phyloP scores from a whole-genome alignment of 805 yeast species.

The Suhomyces pyralidae region DNA sequence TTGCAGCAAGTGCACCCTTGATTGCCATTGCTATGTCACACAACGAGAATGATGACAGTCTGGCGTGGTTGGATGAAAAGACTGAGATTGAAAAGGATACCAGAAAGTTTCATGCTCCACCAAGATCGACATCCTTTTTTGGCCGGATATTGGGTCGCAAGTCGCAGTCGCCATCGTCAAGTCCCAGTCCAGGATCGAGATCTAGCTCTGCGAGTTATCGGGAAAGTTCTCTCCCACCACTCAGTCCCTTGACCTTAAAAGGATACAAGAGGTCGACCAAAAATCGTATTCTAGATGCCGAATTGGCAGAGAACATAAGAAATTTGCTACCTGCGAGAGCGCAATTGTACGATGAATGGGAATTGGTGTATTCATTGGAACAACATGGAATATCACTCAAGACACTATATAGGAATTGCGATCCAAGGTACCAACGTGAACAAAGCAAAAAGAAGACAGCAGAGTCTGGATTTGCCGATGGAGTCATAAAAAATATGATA shows the following conservation, averaged over 20 bases:
- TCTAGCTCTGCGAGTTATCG: not conserved
- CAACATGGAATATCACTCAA: conserved; percentile 87
- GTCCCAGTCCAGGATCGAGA: not conserved
- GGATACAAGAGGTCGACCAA: conserved; percentile 64
- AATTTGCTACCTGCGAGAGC: conserved; percentile 71
- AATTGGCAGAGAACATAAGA: conserved; percentile 73
- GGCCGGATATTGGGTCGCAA: conserved; percentile 9
- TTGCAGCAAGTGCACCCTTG: not conserved
- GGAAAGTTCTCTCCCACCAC: conserved; percentile 34
- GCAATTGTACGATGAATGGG: conserved; percentile 78
- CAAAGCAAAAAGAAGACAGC: conserved; percentile 14
- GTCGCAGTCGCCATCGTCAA: conserved; percentile 1
- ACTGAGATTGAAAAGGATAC: not conserved
- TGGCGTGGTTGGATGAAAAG: not conserved
- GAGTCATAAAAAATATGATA: conserved; percentile 28
- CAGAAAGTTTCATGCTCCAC: not conserved
- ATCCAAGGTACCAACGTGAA: conserved; percentile 40
- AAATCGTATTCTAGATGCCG: conserved; percentile 54
- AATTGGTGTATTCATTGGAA: conserved; percentile 75
- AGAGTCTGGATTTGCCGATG: conserved; percentile 37
- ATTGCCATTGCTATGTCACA: not conserved
- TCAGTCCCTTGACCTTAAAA: conserved; percentile 51
- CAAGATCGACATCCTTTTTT: conserved; percentile 8
- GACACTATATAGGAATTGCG: conserved; percentile 63
- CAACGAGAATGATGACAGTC: not conserved